Base-by-base conservation (phyloP, 768 basidiomycete genomes). In the Crucibulum laeve region DNA sequence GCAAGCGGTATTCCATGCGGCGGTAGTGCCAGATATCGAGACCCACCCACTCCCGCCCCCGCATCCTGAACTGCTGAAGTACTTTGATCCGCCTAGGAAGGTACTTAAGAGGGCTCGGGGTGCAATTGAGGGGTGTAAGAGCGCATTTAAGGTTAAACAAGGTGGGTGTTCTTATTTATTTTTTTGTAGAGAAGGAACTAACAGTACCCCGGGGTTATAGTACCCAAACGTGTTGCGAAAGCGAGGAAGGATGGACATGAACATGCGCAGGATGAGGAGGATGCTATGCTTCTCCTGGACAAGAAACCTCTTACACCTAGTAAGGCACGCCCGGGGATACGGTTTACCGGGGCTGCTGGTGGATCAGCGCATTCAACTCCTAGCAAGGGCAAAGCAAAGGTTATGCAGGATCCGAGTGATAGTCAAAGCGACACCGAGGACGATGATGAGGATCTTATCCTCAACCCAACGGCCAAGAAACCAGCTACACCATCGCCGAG, bases 1-100 rank as follows among this genome's bases (percentile, higher is more conserved):
- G 60, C 92, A 96, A 68, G 93, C 93, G 10, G 80, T 92, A 53
- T 90, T 95, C 63, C 94, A 96, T 56, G 77, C 77, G 40, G 91
- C 91, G 1, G 74, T 91, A 7, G 82, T 86, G 15, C 66, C 77
- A 2, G 88, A 96, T 57, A 61, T 94, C n/a, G 62, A 70, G 17
- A 70, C 70, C 5, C 71, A 90, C 43, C 91, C 91, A 0, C 73
- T 95, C 6, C 84, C 87, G 1, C 88, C 89, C 2, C 88, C 91
- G 1, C 91, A 96, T 61, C 84, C 84, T 1, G 89, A 90, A 43
- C 70, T 96, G 1, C 67, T 77, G 22, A 91, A 87, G 56, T 98
- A 88, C 62, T 83, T 96, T 53, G 69, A 90, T 8, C 80, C 90
- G 4, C 94, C 94, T 0, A 73, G 66, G 24, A 72, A 70, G 24